phyloP scores from a whole-genome alignment of 2,329 filamentous ascomycete species.

The Neurospora sp. region DNA sequence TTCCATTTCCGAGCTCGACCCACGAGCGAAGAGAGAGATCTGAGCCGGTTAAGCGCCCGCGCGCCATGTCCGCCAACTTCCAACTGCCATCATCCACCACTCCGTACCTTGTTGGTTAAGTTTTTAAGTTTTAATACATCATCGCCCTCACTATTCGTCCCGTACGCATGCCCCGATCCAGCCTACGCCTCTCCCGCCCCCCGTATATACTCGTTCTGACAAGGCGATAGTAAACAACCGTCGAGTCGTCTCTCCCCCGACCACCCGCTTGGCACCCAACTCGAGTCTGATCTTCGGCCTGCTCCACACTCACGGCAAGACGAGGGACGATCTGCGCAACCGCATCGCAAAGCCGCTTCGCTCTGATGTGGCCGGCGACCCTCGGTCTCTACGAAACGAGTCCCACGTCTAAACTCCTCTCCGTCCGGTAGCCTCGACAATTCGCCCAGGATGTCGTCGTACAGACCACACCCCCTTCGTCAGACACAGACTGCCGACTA shows the following conservation, averaged over 20 bases:
- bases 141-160: not conserved
- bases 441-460: constrained; percentile 29
- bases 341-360: constrained; percentile 1
- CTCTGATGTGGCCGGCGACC: constrained; percentile 21
- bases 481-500: constrained; percentile 44
- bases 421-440: constrained; percentile 15
- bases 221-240: not conserved
- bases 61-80: not conserved
- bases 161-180: not conserved
- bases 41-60: not conserved
- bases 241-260: not conserved
- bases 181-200: not conserved
- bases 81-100: not conserved
- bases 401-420: constrained; percentile 18
- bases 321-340: not conserved
- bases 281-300: constrained; percentile 1
- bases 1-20: not conserved
- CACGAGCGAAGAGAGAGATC: not conserved
- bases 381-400: constrained; percentile 13
- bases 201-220: not conserved
- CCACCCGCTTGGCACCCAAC: constrained; percentile 1
- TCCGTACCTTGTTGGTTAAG: not conserved
- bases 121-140: not conserved
- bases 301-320: constrained; percentile 1
- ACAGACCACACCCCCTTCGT: constrained; percentile 47